Base-by-base conservation (phyloP, 129 eudicot species). In the Flaveria bidentis region DNA sequence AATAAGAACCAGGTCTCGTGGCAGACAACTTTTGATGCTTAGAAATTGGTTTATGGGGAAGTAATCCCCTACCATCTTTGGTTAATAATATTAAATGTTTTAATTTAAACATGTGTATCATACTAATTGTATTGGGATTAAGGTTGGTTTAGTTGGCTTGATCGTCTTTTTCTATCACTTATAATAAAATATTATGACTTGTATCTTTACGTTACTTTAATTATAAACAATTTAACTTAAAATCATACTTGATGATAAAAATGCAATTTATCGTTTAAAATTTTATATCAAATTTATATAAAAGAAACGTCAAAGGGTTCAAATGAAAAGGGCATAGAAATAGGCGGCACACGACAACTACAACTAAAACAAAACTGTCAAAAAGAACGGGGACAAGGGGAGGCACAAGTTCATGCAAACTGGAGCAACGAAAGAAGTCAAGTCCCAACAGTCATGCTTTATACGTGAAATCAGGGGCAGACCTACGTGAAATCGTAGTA, bases 81-180 rank as follows among this genome's bases (percentile, higher is more conserved):
- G 52, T 76, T 64, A 62, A 15, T 76, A 64, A 14, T 49, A 76
- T 76, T 30, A 50, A 64, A 36, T 26, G 30, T 13, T 33, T 18
- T 33, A 17, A 12, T 65, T 76, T 76, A 50, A 51, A 42, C 73
- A 76, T 33, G 66, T 76, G 65, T 65, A 50, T 12, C 30, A 28
- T 47, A 75, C 17, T 76, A 18, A 64, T 12, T 76, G 65, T 45
- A 63, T 11, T 25, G 30, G n/a, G 47, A 45, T 46, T 62, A 75
- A 47, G 12, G 41, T 12, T 61, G 76, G 20, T 49, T 64, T 30
- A 75, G 47, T 16, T 75, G 47, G 47, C 60, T 44, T 45, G 49
- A 75, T 62, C 46, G 47, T 15, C 47, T 30, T 75, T 75, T 61
- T 47, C n/a, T 52, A 62, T 60, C 33, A 62, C 50, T 61, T 73